A percentile compares a stretch with the other conserved stretches of the same genome.
Conservation (phyloP, 306 rosid species). For the Malus orientalis region DNA sequence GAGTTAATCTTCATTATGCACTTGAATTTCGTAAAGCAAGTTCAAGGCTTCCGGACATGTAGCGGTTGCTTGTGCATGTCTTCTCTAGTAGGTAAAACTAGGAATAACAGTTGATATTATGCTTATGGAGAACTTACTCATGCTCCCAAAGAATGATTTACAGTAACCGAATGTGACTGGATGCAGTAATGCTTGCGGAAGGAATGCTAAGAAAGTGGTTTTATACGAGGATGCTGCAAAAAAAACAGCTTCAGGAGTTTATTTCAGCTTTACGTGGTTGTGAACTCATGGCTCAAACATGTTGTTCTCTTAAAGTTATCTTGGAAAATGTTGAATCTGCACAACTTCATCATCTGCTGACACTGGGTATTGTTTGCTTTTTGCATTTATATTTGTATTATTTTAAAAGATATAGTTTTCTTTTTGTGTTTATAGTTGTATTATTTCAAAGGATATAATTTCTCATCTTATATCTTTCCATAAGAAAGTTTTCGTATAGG, state of each 20-base stretch:
- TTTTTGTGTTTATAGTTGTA: too few species aligned
- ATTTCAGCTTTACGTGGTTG: slow-evolving; percentile 77
- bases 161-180: slow-evolving; percentile 17
- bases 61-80: slow-evolving; percentile 77
- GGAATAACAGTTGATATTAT: slow-evolving; percentile 2
- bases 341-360: slow-evolving; percentile 62
- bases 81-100: slow-evolving; percentile 61
- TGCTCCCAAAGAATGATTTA: slow-evolving; percentile 19
- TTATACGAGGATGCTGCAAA: slow-evolving; percentile 89
- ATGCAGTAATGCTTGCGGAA: slow-evolving; percentile 73
- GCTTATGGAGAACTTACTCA: slow-evolving; percentile 1
- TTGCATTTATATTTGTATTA: background rate
- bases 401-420: too few species aligned
- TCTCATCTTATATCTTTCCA: background rate
- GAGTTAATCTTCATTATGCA: slow-evolving; percentile 56
- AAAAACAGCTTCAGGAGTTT: slow-evolving; percentile 71
- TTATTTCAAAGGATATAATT: slow-evolving; percentile 12
- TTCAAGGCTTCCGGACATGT: slow-evolving; percentile 74
- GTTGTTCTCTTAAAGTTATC: slow-evolving; percentile 53
- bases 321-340: slow-evolving; percentile 52
- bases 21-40: slow-evolving; percentile 64
- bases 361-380: slow-evolving; percentile 48
- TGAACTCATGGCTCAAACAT: slow-evolving; percentile 72
- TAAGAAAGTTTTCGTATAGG: too few species aligned
- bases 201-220: slow-evolving; percentile 79